These are phyloP conservation scores for Globisporangium cederbergense DNA, from an alignment of 352 stramenopile species.

Conservation along the genomic window DNA sequence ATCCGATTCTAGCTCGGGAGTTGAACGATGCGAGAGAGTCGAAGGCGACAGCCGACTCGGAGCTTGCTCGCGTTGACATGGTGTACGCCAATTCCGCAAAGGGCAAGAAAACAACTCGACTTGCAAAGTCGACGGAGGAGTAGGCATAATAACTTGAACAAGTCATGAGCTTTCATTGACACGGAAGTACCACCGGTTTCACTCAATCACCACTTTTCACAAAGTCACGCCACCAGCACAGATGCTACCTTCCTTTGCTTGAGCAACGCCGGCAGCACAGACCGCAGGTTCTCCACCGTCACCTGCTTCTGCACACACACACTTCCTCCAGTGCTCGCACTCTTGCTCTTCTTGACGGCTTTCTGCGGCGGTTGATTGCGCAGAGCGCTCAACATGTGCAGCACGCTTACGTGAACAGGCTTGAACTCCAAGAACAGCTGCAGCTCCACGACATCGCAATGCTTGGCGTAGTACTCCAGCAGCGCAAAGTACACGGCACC, in stretches of 20 bases:
- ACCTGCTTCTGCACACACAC: conserved; percentile 22
- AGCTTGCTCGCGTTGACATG: no score
- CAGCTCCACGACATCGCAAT: conserved; percentile 42
- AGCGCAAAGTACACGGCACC: conserved; percentile 66
- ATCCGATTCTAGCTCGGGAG: no score
- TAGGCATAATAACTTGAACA: no score
- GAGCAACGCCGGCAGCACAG: conserved; percentile 40
- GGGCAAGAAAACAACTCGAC: no score
- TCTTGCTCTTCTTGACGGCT: background rate
- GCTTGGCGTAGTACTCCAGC: conserved; percentile 56
- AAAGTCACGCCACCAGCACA: background rate
- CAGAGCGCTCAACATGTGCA: conserved; percentile 58
- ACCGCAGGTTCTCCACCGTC: conserved; percentile 45
- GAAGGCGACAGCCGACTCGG: no score
- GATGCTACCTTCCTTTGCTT: conserved; percentile 22
- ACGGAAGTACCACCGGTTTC: background rate
- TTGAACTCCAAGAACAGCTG: conserved; percentile 47
- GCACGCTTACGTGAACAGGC: conserved; percentile 45
- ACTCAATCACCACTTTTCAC: background rate
- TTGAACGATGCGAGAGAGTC: no score
- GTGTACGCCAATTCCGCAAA: no score
- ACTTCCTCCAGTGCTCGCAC: background rate
- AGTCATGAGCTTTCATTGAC: background rate
- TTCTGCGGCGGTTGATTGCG: conserved; percentile 27
- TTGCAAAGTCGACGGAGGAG: no score